Evolutionary conservation across 1,284 basidiomycete species (phyloP).

Genomic region (Quambalaria eucalypti): DNA sequence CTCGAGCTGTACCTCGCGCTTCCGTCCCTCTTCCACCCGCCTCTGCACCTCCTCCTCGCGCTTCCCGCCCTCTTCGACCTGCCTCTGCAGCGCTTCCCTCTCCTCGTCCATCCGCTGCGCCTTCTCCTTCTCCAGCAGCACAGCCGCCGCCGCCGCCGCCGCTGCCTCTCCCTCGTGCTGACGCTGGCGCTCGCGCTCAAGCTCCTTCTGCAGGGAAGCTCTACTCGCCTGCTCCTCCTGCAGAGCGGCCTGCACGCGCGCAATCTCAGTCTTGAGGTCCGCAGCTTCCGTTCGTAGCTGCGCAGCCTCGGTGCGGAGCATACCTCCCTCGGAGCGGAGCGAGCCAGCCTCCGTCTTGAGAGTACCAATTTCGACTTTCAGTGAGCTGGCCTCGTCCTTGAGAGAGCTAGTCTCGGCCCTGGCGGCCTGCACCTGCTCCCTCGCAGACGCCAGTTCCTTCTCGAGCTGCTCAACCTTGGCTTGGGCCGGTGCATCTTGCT

Average conservation of each 20-base stretch:
- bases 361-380: no score
- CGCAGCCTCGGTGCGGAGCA: not conserved
- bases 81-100: no score
- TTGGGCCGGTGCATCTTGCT: no score
- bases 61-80: not conserved
- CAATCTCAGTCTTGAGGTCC: not conserved
- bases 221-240: no score
- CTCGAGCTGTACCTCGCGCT: not conserved
- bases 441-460: not conserved
- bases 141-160: no score
- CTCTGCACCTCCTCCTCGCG: not conserved
- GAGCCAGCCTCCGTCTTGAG: no score
- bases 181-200: not conserved
- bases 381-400: no score
- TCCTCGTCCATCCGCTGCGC: no score
- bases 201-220: no score
- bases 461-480: not conserved
- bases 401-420: no score
- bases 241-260: not conserved
- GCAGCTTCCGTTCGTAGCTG: not conserved
- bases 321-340: no score
- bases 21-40: no score
- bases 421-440: not conserved
- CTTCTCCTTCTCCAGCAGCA: not conserved
- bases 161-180: not conserved